Base-by-base conservation (phyloP, 2,329 filamentous ascomycete genomes). In the Fusarium napiforme region DNA sequence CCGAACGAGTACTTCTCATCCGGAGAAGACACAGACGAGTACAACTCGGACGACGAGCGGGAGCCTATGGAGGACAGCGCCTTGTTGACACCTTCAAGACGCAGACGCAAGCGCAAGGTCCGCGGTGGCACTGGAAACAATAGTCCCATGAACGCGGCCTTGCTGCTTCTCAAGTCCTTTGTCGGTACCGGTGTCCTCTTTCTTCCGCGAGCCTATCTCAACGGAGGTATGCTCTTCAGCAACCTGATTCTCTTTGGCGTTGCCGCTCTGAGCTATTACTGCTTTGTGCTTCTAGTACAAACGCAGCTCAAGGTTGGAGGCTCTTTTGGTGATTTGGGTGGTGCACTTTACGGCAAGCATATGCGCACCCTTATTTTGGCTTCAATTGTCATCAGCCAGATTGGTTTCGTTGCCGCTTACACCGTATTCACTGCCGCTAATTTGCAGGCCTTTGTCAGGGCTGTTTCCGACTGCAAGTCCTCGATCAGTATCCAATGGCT, bases 311-410 rank as follows among this genome's bases (percentile, higher is more conserved):
- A 90, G 79, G 90, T 98, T 34, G 92, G 95, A 55, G 95, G 93
- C n/a, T 98, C 96, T 2, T 99, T 98, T 83, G 96, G 96, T 82
- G 96, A 98, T 79, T 97, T 99, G 84, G 96, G 97, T 60, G 95
- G 94, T 55, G 91, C 94, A 52, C 87, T 99, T 21, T 99, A 96
- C 81, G 96, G 96, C 71, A 93, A 92, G 74, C 95, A 93, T 88
- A 93, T 99, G 92, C 90, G 95, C 69, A 91, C 89, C 68, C 85
- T 97, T 78, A 98, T 99, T 79, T 90, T 99, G 69, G 87, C 88
- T 30, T 98, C 96, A 9, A 97, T 99, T 74, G 96, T 99, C 62
- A 89, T 98, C 79, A 97, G 95, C 78, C 96, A 99, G 83, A 90
- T 98, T 71, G 96, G 96, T 11, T 98, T 98, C 80, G 94, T 97